Percentiles rank a stretch among this genome's conserved stretches.
These are phyloP conservation scores for Sherardia arvensis DNA, from an alignment of 257 asterid genomes.

Conservation along the genomic window DNA sequence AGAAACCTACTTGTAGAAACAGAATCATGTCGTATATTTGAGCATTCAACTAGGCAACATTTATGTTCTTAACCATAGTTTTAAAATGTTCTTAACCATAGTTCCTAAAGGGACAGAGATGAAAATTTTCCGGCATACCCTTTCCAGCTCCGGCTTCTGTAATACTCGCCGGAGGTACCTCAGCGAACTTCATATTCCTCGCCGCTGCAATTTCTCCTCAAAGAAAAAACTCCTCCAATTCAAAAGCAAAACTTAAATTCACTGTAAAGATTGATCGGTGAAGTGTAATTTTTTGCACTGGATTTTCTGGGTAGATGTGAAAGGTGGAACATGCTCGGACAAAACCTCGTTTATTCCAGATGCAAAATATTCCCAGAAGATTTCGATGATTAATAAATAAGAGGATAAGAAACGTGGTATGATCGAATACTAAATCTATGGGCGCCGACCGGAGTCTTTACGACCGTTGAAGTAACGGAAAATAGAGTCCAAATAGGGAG, in stretches of 20 bases:
- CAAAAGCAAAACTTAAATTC: not conserved
- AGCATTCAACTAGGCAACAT: no score
- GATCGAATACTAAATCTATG: not conserved
- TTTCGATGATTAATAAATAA: no score
- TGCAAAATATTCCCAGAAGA: no score
- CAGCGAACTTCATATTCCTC: conserved; percentile 50
- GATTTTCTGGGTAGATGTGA: not conserved
- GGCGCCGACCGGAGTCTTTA: not conserved
- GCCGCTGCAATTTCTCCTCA: conserved; percentile 67
- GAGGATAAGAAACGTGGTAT: not conserved
- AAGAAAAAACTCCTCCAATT: conserved; percentile 97
- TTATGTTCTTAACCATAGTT: no score
- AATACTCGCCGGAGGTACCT: conserved; percentile 58
- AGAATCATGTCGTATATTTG: no score
- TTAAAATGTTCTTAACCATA: no score
- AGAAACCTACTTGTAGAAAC: no score
- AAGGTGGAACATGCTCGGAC: not conserved
- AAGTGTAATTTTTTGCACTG: not conserved
- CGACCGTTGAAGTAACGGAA: not conserved
- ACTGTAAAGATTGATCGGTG: not conserved
- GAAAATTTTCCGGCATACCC: conserved; percentile 48
- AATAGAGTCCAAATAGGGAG: not conserved
- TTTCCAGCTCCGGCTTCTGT: conserved; percentile 70
- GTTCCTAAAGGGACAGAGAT: conserved; percentile 69
- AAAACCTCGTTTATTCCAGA: not conserved